phyloP scores from a whole-genome alignment of 768 basidiomycete species.

The Paxillus involutus region DNA sequence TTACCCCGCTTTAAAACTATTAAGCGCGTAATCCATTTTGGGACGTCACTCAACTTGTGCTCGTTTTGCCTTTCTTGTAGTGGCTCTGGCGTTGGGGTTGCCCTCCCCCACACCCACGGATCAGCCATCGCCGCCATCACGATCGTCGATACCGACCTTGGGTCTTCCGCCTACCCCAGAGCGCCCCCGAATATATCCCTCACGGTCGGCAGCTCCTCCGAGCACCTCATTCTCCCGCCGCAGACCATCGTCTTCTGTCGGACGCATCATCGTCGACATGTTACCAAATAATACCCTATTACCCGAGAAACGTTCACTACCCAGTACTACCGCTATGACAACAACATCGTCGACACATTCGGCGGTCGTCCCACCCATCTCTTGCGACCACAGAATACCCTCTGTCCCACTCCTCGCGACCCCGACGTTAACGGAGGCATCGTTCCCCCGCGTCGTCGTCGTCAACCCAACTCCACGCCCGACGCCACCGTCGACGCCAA shows the following conservation, averaged over 20 bases:
- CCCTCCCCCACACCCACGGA: slow-evolving; percentile 29
- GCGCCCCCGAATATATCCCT: slow-evolving; percentile 22
- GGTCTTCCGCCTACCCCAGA: slow-evolving; percentile 28
- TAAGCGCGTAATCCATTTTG: slow-evolving; percentile 11
- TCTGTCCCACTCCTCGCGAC: slow-evolving; percentile 28
- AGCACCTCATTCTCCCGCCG: slow-evolving; percentile 11
- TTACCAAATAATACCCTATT: slow-evolving; percentile 42
- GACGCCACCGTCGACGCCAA: slow-evolving; percentile 74
- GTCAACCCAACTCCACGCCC: slow-evolving; percentile 78
- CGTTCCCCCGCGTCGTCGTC: slow-evolving; percentile 60
- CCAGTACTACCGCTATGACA: slow-evolving; percentile 2
- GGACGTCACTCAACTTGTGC: slow-evolving; percentile 9
- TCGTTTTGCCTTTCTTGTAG: slow-evolving; percentile 20
- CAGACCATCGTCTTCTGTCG: slow-evolving; percentile 33
- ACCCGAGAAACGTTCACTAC: slow-evolving; percentile 17
- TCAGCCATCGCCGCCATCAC: slow-evolving; percentile 26
- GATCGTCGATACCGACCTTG: slow-evolving; percentile 10
- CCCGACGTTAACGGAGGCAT: slow-evolving; percentile 22
- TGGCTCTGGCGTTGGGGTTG: slow-evolving; percentile 19
- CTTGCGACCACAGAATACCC: slow-evolving; percentile 20
- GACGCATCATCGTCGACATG: slow-evolving; percentile 59
- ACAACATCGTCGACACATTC: slow-evolving; percentile 5
- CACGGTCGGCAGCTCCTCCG: slow-evolving; percentile 11
- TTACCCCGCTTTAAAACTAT: slow-evolving; percentile 6
- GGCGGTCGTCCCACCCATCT: slow-evolving; percentile 7